Conservation (phyloP, 179 eudicot genomes). For the Patellifolia procumbens region DNA sequence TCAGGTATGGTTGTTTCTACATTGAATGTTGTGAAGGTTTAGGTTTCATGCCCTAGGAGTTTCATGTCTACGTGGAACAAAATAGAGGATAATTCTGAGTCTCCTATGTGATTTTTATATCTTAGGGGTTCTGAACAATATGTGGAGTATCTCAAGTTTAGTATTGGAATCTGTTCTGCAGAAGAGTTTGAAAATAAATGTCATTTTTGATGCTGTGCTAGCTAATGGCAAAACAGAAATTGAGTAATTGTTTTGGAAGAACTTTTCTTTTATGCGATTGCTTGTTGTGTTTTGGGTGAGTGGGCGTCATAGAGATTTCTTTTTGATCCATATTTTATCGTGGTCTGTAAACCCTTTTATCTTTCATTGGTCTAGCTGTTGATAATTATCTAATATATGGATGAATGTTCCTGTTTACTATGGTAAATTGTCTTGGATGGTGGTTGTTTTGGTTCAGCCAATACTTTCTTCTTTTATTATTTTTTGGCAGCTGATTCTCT, state of each 20-base stretch:
- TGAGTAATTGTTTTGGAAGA: too few species aligned
- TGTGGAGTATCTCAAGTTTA: not conserved
- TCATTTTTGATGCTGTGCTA: not conserved
- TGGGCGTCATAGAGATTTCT: not conserved
- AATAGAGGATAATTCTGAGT: not conserved
- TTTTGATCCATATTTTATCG: not conserved
- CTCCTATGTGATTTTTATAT: not conserved
- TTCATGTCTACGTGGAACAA: not conserved
- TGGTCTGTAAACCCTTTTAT: not conserved
- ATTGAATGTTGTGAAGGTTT: not conserved
- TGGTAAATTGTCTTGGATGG: not conserved
- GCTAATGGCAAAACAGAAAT: not conserved
- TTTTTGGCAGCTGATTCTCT: not conserved
- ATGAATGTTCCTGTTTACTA: too few species aligned
- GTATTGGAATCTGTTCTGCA: not conserved
- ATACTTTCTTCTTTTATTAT: not conserved
- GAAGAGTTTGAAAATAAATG: not conserved
- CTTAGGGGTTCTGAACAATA: not conserved
- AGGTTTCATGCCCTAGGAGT: not conserved
- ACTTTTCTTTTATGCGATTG: not conserved
- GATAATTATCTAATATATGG: not conserved
- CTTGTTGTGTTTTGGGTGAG: not conserved
- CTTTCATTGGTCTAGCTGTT: not conserved
- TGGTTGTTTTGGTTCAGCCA: not conserved
- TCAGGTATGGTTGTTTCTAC: constrained; percentile 53